Conservation (phyloP, 805 yeast genomes). For the Wickerhamomyces ciferrii region DNA sequence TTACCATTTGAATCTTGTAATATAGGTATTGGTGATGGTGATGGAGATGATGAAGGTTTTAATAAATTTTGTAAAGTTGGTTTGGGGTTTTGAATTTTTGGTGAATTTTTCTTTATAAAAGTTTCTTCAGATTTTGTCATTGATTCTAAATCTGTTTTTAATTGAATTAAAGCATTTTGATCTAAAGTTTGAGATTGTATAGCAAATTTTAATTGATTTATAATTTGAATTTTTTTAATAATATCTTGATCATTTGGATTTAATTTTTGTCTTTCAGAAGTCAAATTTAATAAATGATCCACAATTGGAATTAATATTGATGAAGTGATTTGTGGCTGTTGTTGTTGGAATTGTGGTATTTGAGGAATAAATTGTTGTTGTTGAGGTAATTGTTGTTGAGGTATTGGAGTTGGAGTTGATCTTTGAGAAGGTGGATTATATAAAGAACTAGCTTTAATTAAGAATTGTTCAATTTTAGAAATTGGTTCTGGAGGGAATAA, state of each 20-base stretch:
- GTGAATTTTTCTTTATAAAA: conserved; percentile 24
- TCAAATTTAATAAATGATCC: conserved; percentile 28
- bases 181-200: conserved; percentile 21
- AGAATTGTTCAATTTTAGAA: conserved; percentile 66
- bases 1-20: not conserved
- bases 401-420: conserved; percentile 8
- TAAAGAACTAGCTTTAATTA: conserved; percentile 52
- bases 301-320: conserved; percentile 25
- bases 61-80: conserved; percentile 4
- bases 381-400: conserved; percentile 14
- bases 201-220: conserved; percentile 29
- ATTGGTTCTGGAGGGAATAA: conserved; percentile 70
- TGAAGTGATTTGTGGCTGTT: conserved; percentile 5
- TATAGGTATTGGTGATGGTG: not conserved
- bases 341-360: conserved; percentile 9
- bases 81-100: conserved; percentile 13
- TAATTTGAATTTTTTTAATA: conserved; percentile 25
- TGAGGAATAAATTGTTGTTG: conserved; percentile 24
- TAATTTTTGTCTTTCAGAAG: conserved; percentile 25
- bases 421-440: conserved; percentile 18
- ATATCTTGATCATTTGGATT: conserved; percentile 25
- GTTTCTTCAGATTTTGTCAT: conserved; percentile 32
- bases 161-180: conserved; percentile 23
- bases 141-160: conserved; percentile 26
- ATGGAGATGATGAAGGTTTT: conserved; percentile 1